Base-by-base conservation (phyloP, 1,284 basidiomycete genomes). In the Anthracocystis setariae region DNA sequence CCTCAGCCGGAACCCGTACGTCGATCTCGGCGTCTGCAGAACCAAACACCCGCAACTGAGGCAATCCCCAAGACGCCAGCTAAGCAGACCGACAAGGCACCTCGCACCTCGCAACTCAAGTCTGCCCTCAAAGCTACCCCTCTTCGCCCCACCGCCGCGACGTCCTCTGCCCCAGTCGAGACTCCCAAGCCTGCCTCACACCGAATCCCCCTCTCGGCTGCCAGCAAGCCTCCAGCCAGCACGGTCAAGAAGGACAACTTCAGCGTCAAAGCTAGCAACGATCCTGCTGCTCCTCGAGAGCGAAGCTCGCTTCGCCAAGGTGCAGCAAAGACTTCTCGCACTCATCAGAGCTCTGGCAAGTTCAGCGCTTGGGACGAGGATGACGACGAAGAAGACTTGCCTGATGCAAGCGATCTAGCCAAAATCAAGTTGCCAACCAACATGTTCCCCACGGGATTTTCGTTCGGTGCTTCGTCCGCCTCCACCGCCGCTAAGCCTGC, bases 361-460 rank as follows among this genome's bases (percentile, higher is more conserved):
- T 74, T 80, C 45, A 71, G 76, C 33, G 65, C 72, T 23, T 69
- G 76, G 76, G 74, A 76, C n/a, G 77, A 79, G 25, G 76, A 78
- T 17, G 78, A 75, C n/a, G 80, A 79, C 23, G 76, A 80, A 33
- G 77, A 80, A 8, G 77, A 74, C n/a, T 42, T 73, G 32, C 76
- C 76, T 4, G 74, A 73, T 27, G 73, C 77, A 0, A 75, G 70
- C 43, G 80, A 79, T 20, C 58, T 82, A 18, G 59, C 71, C 25
- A 81, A 80, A 73, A 82, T 82, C 68, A 80, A 79, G 63, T 42
- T 80, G 45, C 80, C 80, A 4, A 57, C 70, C 33, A 73, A 64
- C 47, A 50, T 81, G 39, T 82, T 82, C 55, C 79, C 80, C 4
- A 44, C 59, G 27, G 70, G 77, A 20, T 81, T 82, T 44, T 66